Evolutionary conservation across 2,329 filamentous ascomycete genomes (phyloP).

Genomic region (Escovopsis sp.): DNA sequence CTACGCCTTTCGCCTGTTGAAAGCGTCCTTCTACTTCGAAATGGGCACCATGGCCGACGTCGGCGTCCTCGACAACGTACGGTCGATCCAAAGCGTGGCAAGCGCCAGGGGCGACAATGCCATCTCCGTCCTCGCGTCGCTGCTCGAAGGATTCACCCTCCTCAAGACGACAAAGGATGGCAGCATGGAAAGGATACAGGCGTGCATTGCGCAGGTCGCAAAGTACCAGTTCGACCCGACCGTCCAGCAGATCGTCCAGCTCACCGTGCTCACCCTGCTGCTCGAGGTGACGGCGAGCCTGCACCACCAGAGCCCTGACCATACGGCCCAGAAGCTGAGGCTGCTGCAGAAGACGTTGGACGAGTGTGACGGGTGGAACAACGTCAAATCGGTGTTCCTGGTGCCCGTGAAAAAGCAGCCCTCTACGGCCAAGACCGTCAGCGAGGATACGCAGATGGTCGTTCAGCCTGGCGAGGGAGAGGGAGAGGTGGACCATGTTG

Average conservation of each 20-base stretch:
- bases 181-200: constrained; percentile 53
- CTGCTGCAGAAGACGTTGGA: constrained; percentile 49
- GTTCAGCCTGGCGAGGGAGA: constrained; percentile 32
- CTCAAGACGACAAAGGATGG: constrained; percentile 50
- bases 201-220: constrained; percentile 57
- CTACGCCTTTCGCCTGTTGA: constrained; percentile 63
- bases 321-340: constrained; percentile 44
- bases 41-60: constrained; percentile 44
- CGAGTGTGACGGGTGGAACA: constrained; percentile 34
- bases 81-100: constrained; percentile 45
- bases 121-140: constrained; percentile 48
- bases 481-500: constrained; percentile 37
- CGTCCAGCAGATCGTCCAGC: constrained; percentile 47
- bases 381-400: constrained; percentile 32
- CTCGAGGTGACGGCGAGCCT: constrained; percentile 58
- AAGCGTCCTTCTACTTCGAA: constrained; percentile 53
- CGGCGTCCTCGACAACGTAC: constrained; percentile 53
- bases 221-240: constrained; percentile 54
- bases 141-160: constrained; percentile 56
- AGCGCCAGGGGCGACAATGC: constrained; percentile 45
- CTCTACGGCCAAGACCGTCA: constrained; percentile 35
- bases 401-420: constrained; percentile 41
- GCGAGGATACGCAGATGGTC: constrained; percentile 40
- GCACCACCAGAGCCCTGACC: constrained; percentile 43
- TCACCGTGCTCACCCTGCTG: constrained; percentile 50